Evolutionary conservation across 129 eudicot genomes (phyloP), one percentile per base, ranked within the genome.

Genomic region (Flaveria robusta): DNA sequence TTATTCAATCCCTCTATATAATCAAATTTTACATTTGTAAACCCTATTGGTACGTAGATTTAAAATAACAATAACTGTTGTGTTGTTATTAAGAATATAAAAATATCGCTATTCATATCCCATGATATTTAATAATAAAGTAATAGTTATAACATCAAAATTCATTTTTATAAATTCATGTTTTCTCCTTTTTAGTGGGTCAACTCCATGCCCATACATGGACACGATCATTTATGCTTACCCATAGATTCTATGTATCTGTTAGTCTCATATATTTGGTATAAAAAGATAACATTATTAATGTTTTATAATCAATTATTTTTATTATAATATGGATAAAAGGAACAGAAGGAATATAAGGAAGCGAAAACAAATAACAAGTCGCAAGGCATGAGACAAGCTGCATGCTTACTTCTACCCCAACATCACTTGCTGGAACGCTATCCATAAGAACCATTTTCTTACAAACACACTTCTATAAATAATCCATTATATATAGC

Each of bases 401-500:
- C 31, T 75, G 79, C 71, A 62, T 75, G 71, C 79, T 75, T 75
- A 75, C 60, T 46, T 75, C 79, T 46, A 62, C 20, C 70, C 79
- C 79, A 75, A 75, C 79, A 75, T 29, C 16, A n/a, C 71, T 29
- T 75, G 70, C 51, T 73, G 77, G 77, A 73, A 73, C 54, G 67
- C 67, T 72, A 72, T 72, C 77, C 46, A 71, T 19, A 37, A 5
- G 20, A 71, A 71, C 49, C 76, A 52, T 37, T 51, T 7, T 71
- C 50, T 34, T 71, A 71, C 76, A 18, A 54, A 54, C 66, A 72
- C 77, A 15, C 23, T 69, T 45, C 24, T 24, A 47, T 69, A 68
- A 42, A 42, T n/a, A 41, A 29, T 29, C 5, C 34, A 29, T 29
- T 29, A 29, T 29, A 29, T 29, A 29, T 0, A 29, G 34, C 34